phyloP scores from a whole-genome alignment of 2,329 filamentous ascomycete species.

The Alternaria rosae region DNA sequence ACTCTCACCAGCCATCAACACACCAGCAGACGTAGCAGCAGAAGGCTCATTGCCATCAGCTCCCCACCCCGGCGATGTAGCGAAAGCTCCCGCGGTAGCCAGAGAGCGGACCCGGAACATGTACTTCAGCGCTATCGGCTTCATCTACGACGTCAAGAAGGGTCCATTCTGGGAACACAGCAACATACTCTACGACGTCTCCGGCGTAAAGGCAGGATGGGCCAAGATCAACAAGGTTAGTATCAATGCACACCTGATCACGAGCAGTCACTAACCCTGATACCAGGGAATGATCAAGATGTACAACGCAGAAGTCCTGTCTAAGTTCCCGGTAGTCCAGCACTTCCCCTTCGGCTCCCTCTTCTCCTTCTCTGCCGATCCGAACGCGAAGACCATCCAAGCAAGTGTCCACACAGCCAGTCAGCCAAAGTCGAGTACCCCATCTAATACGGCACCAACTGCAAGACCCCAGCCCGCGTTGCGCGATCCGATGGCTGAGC shows the following conservation, averaged over 20 bases:
- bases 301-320: conserved; percentile 96
- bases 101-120: conserved; percentile 60
- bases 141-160: conserved; percentile 96
- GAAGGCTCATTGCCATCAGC: conserved; percentile 76
- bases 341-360: conserved; percentile 71
- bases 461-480: conserved; percentile 31
- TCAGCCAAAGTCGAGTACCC: conserved; percentile 38
- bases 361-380: conserved; percentile 58
- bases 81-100: conserved; percentile 51
- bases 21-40: conserved; percentile 66
- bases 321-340: conserved; percentile 98
- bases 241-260: background rate
- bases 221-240: conserved; percentile 84
- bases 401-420: conserved; percentile 46
- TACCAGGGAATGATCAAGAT: conserved; percentile 94
- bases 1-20: conserved; percentile 74
- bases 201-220: conserved; percentile 87
- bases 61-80: conserved; percentile 74
- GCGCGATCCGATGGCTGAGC: conserved; percentile 36
- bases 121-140: conserved; percentile 95
- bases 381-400: conserved; percentile 44
- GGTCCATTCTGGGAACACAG: conserved; percentile 96
- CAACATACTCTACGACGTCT: conserved; percentile 92
- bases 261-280: conserved; percentile 9
- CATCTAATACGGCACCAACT: conserved; percentile 27